Evolutionary conservation across 2,329 filamentous ascomycete species (phyloP).

Genomic region (Botryosphaeria agaves): DNA sequence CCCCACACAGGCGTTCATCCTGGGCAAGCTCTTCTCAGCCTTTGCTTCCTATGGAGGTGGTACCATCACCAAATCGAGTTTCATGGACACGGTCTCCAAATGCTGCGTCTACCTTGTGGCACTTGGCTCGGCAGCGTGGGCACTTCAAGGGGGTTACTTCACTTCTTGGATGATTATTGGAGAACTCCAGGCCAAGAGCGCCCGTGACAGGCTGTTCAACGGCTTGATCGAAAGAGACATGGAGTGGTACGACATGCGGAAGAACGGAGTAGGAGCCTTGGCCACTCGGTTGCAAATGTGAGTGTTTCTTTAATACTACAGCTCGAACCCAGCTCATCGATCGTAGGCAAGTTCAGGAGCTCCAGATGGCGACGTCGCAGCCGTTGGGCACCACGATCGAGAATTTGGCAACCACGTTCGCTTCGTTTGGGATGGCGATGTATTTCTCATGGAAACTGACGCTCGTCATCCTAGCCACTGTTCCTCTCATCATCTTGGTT

Average conservation of each 20-base stretch:
- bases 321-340: conserved; percentile 5
- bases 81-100: conserved; percentile 38
- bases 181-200: conserved; percentile 56
- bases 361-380: conserved; percentile 66
- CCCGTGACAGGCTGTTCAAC: conserved; percentile 47
- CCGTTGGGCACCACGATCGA: conserved; percentile 55
- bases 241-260: conserved; percentile 62
- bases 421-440: conserved; percentile 55
- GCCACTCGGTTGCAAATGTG: conserved; percentile 59
- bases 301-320: no score
- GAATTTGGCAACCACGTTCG: conserved; percentile 44
- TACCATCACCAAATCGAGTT: conserved; percentile 26
- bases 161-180: conserved; percentile 60
- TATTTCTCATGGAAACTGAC: conserved; percentile 74
- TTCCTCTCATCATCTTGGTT: conserved; percentile 48
- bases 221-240: conserved; percentile 56
- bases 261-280: conserved; percentile 55
- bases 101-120: conserved; percentile 46
- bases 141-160: conserved; percentile 50
- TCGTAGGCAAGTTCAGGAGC: conserved; percentile 60
- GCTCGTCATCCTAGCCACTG: conserved; percentile 54
- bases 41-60: conserved; percentile 50
- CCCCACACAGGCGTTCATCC: conserved; percentile 52
- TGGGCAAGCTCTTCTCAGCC: conserved; percentile 58
- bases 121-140: conserved; percentile 48